phyloP scores from a whole-genome alignment of 1,284 basidiomycete genomes.

The Sparassis latifolia region DNA sequence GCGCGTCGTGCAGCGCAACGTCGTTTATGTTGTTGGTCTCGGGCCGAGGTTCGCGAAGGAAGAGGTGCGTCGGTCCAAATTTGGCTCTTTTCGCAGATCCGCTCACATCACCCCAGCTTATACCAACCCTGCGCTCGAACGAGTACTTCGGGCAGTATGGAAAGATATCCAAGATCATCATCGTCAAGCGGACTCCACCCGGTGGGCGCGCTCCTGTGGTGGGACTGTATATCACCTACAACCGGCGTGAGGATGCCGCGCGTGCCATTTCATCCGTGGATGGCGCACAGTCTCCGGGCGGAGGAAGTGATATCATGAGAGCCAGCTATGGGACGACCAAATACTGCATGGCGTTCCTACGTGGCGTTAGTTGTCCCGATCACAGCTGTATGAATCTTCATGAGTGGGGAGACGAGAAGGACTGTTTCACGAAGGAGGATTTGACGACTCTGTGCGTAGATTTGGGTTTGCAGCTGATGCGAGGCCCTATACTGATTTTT shows the following conservation, averaged over 20 bases:
- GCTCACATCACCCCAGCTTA: slow-evolving; percentile 52
- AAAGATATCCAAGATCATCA: slow-evolving; percentile 93
- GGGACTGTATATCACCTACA: slow-evolving; percentile 95
- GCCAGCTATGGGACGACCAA: slow-evolving; percentile 97
- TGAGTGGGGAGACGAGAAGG: slow-evolving; percentile 97
- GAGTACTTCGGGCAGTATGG: slow-evolving; percentile 99
- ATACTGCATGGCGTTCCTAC: slow-evolving; percentile 95
- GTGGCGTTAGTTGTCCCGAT: slow-evolving; percentile 81
- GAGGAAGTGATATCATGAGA: slow-evolving; percentile 76
- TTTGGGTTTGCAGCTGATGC: slow-evolving; percentile 1
- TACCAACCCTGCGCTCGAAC: slow-evolving; percentile 88
- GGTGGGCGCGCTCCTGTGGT: slow-evolving; percentile 73
- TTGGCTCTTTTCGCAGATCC: slow-evolving; percentile 7
- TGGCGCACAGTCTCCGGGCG: slow-evolving; percentile 80
- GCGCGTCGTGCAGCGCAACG: slow-evolving; percentile 93
- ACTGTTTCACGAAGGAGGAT: slow-evolving; percentile 93
- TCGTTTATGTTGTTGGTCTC: slow-evolving; percentile 95
- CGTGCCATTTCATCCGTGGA: slow-evolving; percentile 92
- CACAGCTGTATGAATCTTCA: slow-evolving; percentile 92
- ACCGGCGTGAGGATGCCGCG: slow-evolving; percentile 92
- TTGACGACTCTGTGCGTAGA: slow-evolving; percentile 74
- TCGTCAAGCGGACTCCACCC: slow-evolving; percentile 84
- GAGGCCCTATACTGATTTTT: slow-evolving; percentile 7
- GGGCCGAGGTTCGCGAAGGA: slow-evolving; percentile 87
- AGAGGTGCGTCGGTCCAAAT: slow-evolving; percentile 59